phyloP scores from a whole-genome alignment of 2,329 filamentous ascomycete species.

The Macroventuria anomochaeta region DNA sequence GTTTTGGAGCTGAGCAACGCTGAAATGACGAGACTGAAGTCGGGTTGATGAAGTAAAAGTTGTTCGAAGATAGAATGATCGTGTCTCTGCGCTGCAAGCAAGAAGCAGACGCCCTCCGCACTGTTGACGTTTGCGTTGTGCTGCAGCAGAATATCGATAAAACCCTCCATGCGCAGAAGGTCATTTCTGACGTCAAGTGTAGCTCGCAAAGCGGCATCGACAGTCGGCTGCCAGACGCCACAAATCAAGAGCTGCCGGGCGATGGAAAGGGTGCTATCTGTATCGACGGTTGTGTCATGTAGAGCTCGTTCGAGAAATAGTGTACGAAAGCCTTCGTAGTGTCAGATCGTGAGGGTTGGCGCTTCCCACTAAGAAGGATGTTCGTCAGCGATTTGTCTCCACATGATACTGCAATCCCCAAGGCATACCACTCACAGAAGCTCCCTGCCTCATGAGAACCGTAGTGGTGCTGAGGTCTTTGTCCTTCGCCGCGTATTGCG shows the following conservation, averaged over 20 bases:
- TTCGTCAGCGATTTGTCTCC: slow-evolving; percentile 59
- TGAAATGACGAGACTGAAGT: slow-evolving; percentile 61
- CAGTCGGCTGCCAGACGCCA: slow-evolving; percentile 38
- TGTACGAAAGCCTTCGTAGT: slow-evolving; percentile 37
- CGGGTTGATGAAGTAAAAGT: slow-evolving; percentile 53
- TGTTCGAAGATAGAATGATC: slow-evolving; percentile 32
- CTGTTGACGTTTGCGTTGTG: slow-evolving; percentile 41
- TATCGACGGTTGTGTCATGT: slow-evolving; percentile 1
- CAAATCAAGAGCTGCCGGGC: slow-evolving; percentile 32
- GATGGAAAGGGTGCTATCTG: slow-evolving; percentile 19
- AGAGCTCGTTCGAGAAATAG: slow-evolving; percentile 30
- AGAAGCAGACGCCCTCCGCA: slow-evolving; percentile 39
- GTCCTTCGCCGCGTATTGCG: slow-evolving; percentile 24
- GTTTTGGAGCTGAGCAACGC: slow-evolving; percentile 61
- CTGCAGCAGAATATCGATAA: slow-evolving; percentile 36
- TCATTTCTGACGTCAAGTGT: slow-evolving; percentile 25
- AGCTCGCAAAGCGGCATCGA: slow-evolving; percentile 35
- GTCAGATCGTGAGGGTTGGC: slow-evolving; percentile 32
- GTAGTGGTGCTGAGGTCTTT: slow-evolving; percentile 35
- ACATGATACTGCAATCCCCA: slow-evolving; percentile 61
- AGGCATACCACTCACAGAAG: slow-evolving; percentile 60
- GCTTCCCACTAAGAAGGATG: slow-evolving; percentile 55
- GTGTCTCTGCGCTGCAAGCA: slow-evolving; percentile 37
- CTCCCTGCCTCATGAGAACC: slow-evolving; percentile 41
- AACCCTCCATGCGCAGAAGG: slow-evolving; percentile 11